A percentile compares a stretch with the other conserved stretches of the same genome.
Evolutionary conservation across 2,329 filamentous ascomycete species (phyloP).

Genomic region (Myriosclerotinia scirpicola): DNA sequence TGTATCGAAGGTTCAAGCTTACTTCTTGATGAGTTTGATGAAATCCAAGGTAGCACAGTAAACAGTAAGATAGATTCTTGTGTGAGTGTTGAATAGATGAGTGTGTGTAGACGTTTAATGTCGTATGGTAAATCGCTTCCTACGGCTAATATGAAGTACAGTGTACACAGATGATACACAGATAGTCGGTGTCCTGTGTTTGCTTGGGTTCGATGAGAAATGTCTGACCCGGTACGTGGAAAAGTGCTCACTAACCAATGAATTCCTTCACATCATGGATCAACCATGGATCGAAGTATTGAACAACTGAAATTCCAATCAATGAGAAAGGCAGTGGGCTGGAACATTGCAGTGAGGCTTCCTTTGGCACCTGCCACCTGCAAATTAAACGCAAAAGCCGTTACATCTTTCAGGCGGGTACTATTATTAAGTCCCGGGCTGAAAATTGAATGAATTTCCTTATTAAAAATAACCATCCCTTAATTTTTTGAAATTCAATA

Average conservation of each 20-base stretch:
- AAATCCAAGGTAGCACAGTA: not conserved
- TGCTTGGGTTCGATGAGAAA: not conserved
- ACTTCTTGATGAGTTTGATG: not conserved
- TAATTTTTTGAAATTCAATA: too few relatives aligned
- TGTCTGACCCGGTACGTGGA: not conserved
- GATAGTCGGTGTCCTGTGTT: not conserved
- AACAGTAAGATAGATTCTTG: not conserved
- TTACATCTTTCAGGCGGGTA: not conserved
- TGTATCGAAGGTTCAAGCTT: not conserved
- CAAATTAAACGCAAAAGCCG: not conserved
- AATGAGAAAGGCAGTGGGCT: not conserved
- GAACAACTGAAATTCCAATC: too few relatives aligned
- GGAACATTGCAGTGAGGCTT: constrained; percentile 9
- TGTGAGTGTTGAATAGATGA: not conserved
- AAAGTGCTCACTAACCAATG: not conserved
- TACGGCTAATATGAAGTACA: not conserved
- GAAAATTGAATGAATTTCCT: too few relatives aligned
- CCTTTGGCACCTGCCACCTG: not conserved
- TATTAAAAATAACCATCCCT: too few relatives aligned
- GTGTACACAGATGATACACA: not conserved
- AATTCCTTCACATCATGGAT: not conserved
- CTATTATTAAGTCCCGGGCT: too few relatives aligned
- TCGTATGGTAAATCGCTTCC: not conserved
- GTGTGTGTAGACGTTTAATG: not conserved
- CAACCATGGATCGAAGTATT: not conserved